These are phyloP conservation scores for Lumnitzera littorea DNA, from an alignment of 345 rosid species.

Conservation along the genomic window DNA sequence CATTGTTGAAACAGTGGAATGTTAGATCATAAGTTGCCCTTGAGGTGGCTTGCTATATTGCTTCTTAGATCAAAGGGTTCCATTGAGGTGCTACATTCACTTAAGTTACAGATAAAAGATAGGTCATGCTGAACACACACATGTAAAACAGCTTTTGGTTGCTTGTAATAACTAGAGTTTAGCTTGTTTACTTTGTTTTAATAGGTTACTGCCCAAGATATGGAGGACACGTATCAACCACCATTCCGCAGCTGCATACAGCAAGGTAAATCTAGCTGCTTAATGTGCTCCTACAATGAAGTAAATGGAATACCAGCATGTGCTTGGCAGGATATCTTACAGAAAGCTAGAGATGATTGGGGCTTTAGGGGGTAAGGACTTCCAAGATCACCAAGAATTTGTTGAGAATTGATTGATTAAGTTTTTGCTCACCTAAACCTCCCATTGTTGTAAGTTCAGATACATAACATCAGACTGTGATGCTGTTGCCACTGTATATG, in stretches of 20 bases:
- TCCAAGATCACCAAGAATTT: not conserved
- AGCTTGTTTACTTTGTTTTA: slow-evolving; percentile 2
- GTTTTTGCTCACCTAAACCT: not conserved
- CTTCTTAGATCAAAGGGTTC: too few relatives aligned
- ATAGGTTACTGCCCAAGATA: slow-evolving; percentile 81
- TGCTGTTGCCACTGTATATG: slow-evolving; percentile 81
- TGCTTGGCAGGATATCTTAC: slow-evolving; percentile 52
- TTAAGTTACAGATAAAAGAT: not conserved
- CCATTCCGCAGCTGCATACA: slow-evolving; percentile 70
- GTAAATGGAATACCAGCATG: slow-evolving; percentile 92
- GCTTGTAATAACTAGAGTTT: not conserved
- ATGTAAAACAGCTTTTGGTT: not conserved
- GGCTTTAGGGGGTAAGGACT: slow-evolving; percentile 64
- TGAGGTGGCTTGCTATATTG: too few relatives aligned
- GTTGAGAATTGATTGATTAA: not conserved
- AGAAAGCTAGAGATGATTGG: slow-evolving; percentile 75
- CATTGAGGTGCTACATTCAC: too few relatives aligned
- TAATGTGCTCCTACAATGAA: slow-evolving; percentile 89
- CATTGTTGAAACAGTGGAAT: too few relatives aligned
- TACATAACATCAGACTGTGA: slow-evolving; percentile 95
- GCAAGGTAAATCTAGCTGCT: slow-evolving; percentile 87
- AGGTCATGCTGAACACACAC: not conserved
- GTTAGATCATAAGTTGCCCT: too few relatives aligned
- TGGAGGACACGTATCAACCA: slow-evolving; percentile 77
- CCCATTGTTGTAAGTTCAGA: slow-evolving; percentile 23